Conservation (phyloP, 495 filamentous ascomycete genomes). For the Penicillium verhagenii region DNA sequence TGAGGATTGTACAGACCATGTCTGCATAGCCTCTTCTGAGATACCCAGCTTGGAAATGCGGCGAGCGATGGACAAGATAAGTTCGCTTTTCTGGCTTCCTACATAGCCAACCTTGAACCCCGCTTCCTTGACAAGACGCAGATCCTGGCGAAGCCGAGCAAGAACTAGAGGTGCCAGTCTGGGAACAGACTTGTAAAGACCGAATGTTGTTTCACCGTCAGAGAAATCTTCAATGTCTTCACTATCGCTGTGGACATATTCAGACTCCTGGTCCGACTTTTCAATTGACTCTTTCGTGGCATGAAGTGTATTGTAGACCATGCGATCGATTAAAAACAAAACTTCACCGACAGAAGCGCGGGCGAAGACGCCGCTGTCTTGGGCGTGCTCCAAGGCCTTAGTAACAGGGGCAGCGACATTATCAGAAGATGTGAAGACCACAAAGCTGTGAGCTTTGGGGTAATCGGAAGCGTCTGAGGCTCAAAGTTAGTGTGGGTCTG, state of each 20-base stretch:
- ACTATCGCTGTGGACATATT: conserved; percentile 13
- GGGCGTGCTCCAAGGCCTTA: conserved; percentile 43
- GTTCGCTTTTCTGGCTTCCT: conserved; percentile 48
- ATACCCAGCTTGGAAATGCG: conserved; percentile 70
- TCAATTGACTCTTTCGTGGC: conserved; percentile 11
- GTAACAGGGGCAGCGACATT: conserved; percentile 46
- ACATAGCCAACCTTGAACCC: conserved; percentile 76
- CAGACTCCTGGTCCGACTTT: background rate
- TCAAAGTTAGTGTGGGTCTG: conserved; percentile 4
- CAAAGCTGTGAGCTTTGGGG: conserved; percentile 58
- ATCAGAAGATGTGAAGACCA: conserved; percentile 57
- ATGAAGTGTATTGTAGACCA: conserved; percentile 21
- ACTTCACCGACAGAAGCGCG: conserved; percentile 32
- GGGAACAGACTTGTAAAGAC: conserved; percentile 27
- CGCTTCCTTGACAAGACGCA: conserved; percentile 57
- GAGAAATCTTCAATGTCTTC: conserved; percentile 25
- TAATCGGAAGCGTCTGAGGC: conserved; percentile 61
- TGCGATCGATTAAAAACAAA: conserved; percentile 38
- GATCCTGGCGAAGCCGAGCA: conserved; percentile 57
- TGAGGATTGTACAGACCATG: conserved; percentile 66
- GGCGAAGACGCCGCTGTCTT: conserved; percentile 13
- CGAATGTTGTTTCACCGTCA: conserved; percentile 33
- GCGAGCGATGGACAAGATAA: conserved; percentile 62
- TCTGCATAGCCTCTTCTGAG: conserved; percentile 70
- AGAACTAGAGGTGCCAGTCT: conserved; percentile 12